Evolutionary conservation across 495 filamentous ascomycete species (phyloP), one percentile per base, ranked within the genome.

Genomic region (Penicillium riverlandense): DNA sequence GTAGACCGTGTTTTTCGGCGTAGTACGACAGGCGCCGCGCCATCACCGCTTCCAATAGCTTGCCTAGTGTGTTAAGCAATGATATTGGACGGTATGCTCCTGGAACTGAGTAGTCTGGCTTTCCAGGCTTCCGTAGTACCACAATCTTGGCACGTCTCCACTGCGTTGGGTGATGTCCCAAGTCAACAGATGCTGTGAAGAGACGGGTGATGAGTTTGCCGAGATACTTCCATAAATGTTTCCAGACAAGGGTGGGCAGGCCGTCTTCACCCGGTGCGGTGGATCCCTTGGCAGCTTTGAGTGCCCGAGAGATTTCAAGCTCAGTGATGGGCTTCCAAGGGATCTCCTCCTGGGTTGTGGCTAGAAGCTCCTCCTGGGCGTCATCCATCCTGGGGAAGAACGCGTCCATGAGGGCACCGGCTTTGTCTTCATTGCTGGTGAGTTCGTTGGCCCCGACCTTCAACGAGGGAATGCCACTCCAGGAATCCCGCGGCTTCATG

Each of bases 251-350:
- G 15, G 40, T 61, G 2, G 57, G 50, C 2, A 61, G 39, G 7
- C 43, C 40, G 36, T 63, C 59, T 31, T 54, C 48, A 3, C 61
- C 50, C 22, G 50, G 56, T 2, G 56, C 56, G 1, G 45, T 65
- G 1, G 41, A 35, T 4, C 45, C 38, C n/a, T 47, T 61, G 2
- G 53, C 45, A 1, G 40, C 11, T 8, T 41, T 43, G 2, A 64
- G 38, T 1, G 53, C 49, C 48, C 48, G 22, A 1, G 53, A 16
- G 29, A 62, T 47, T 40, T 64, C 53, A 2, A 52, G 40, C 22
- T 62, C 44, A 1, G 58, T 52, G 42, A 59, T 53, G 4, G 45
- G 51, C n/a, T 47, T 16, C 55, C 41, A 64, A 7, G 22, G 42
- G 7, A 63, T n/a, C 47, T 38, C 45, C 53, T 22, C 36, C 34